Conservation (phyloP, 1,139 yeast species). For the Suhomyces bribrorum region DNA sequence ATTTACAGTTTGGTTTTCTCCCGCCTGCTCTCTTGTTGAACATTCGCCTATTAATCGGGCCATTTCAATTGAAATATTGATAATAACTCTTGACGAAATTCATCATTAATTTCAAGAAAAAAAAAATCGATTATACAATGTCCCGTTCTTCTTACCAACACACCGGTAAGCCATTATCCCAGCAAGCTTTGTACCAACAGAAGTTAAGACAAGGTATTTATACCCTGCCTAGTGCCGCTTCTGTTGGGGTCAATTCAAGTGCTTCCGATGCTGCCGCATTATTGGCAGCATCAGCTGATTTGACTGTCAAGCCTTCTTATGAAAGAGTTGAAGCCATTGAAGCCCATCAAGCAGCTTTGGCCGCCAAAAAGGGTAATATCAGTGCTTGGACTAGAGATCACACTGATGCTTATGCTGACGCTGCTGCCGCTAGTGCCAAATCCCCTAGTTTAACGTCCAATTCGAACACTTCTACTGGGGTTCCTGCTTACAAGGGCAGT, state of each 20-base stretch:
- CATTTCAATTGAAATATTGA: too few species aligned
- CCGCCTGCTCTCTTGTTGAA: too few species aligned
- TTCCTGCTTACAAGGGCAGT: conserved; percentile 38
- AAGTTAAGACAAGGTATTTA: conserved; percentile 74
- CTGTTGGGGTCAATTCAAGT: conserved; percentile 67
- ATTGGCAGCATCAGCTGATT: conserved; percentile 66
- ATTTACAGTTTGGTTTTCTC: not conserved
- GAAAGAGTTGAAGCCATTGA: conserved; percentile 61
- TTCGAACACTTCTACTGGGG: conserved; percentile 32
- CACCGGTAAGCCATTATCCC: conserved; percentile 68
- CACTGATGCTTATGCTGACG: conserved; percentile 49
- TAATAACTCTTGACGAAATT: not conserved
- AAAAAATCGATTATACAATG: conserved; percentile 25
- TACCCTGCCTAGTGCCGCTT: conserved; percentile 65
- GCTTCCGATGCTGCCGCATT: conserved; percentile 80
- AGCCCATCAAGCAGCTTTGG: conserved; percentile 65
- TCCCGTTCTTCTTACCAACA: conserved; percentile 60
- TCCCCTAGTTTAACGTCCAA: conserved; percentile 12
- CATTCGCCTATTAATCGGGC: too few species aligned
- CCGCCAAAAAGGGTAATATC: conserved; percentile 48
- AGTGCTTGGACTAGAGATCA: conserved; percentile 47
- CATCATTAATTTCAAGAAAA: not conserved
- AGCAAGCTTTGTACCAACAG: conserved; percentile 76
- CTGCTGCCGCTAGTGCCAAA: conserved; percentile 31
- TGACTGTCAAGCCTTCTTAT: conserved; percentile 61